These are phyloP conservation scores for Agrocybe chaxingu DNA, from an alignment of 768 basidiomycete species.

Conservation along the genomic window DNA sequence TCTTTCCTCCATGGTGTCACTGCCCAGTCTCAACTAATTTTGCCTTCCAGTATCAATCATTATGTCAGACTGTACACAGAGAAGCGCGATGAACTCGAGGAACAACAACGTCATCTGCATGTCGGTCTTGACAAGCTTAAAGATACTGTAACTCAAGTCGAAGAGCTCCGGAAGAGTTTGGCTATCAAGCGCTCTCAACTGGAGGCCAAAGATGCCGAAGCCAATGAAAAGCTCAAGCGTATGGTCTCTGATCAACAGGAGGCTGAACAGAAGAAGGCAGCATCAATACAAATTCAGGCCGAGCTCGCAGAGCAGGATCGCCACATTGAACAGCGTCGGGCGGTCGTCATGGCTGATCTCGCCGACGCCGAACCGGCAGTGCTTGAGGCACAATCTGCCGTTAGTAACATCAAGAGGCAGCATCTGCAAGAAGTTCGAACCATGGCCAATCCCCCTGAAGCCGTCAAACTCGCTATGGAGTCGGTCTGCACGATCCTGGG, in stretches of 20 bases:
- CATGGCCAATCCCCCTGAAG: conserved; percentile 98
- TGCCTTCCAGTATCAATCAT: conserved; percentile 78
- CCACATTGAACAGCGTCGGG: conserved; percentile 81
- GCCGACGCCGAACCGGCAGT: conserved; percentile 98
- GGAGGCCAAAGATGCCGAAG: conserved; percentile 90
- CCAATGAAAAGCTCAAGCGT: conserved; percentile 94
- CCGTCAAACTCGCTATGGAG: conserved; percentile 97
- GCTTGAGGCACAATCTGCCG: conserved; percentile 91
- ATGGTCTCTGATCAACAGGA: conserved; percentile 99
- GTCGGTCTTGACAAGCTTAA: conserved; percentile 96
- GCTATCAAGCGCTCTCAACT: conserved; percentile 92
- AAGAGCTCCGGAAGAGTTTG: conserved; percentile 91
- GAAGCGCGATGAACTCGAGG: conserved; percentile 96
- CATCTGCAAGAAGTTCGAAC: conserved; percentile 96
- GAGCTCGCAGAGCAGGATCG: conserved; percentile 90
- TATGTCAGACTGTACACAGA: conserved; percentile 94
- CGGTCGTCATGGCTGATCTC: conserved; percentile 90
- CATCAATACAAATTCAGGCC: conserved; percentile 94
- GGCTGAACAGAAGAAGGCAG: conserved; percentile 96
- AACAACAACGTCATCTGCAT: conserved; percentile 97
- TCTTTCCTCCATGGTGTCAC: conserved; percentile 5
- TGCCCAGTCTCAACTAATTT: conserved; percentile 8
- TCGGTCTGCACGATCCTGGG: conserved; percentile 96
- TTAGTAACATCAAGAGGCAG: conserved; percentile 93
- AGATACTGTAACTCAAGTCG: conserved; percentile 95